Evolutionary conservation across 192 early-diverging fungal genomes (phyloP).

Genomic region (Mortierella hygrophila): DNA sequence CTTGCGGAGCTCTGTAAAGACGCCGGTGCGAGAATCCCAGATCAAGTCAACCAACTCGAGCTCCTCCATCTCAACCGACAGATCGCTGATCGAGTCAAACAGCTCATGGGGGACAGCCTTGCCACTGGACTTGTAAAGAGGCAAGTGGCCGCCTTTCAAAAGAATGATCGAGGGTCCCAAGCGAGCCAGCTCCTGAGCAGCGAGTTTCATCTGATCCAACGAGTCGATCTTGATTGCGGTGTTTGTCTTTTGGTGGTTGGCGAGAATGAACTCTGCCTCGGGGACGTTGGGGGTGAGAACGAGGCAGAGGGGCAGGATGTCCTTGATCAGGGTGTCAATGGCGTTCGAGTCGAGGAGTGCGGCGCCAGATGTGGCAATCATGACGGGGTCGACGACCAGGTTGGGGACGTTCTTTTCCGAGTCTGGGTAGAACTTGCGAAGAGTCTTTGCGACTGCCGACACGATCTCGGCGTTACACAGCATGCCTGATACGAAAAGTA

Average conservation of each 20-base stretch:
- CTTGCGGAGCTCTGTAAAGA: constrained; percentile 63
- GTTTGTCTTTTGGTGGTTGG: constrained; percentile 32
- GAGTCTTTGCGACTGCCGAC: constrained; percentile 61
- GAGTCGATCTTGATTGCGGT: constrained; percentile 56
- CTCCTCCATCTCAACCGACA: constrained; percentile 36
- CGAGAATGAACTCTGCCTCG: constrained; percentile 79
- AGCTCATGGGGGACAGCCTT: constrained; percentile 25
- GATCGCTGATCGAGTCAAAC: constrained; percentile 29
- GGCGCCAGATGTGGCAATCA: constrained; percentile 83
- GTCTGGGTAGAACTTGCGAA: constrained; percentile 54
- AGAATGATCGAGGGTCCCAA: constrained; percentile 73
- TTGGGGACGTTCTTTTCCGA: constrained; percentile 14
- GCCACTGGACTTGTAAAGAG: constrained; percentile 46
- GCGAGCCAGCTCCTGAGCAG: constrained; percentile 65
- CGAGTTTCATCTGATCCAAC: constrained; percentile 71
- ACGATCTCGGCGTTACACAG: constrained; percentile 76
- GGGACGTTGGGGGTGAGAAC: constrained; percentile 89
- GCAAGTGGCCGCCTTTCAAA: constrained; percentile 89
- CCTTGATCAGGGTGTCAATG: constrained; percentile 61
- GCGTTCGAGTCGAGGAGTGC: constrained; percentile 73
- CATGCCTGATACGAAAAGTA: constrained; percentile 64
- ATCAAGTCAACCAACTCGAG: constrained; percentile 72
- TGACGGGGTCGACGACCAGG: constrained; percentile 88
- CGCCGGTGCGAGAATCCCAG: constrained; percentile 57
- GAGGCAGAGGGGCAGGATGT: constrained; percentile 77